These are phyloP conservation scores for Candida albicans DNA, from an alignment of 1,139 yeast genomes.

Conservation along the genomic window DNA sequence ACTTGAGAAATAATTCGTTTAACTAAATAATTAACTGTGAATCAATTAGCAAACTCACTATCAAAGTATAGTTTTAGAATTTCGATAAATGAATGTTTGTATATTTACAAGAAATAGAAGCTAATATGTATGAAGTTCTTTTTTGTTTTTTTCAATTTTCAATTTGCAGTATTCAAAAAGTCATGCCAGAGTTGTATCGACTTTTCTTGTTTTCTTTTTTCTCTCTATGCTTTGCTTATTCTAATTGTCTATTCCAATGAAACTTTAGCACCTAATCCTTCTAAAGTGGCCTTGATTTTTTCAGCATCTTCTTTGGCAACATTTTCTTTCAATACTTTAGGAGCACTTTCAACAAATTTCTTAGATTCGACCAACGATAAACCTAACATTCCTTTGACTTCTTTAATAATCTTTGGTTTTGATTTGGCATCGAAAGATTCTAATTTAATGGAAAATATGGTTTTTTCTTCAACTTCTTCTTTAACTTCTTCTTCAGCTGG, in stretches of 20 bases:
- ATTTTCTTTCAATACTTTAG: conserved; percentile 85
- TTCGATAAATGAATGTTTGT: neutral
- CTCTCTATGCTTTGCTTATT: neutral
- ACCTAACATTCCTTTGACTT: conserved; percentile 88
- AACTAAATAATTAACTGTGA: neutral
- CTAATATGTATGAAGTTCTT: conserved; percentile 4
- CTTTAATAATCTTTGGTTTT: conserved; percentile 97
- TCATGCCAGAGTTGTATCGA: conserved; percentile 12
- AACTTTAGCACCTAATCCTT: conserved; percentile 93
- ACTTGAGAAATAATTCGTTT: neutral
- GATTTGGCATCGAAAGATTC: conserved; percentile 93
- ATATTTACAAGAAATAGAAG: conserved; percentile 12
- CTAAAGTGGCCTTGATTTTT: conserved; percentile 88
- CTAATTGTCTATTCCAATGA: conserved; percentile 61
- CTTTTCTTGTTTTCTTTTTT: conserved; percentile 4
- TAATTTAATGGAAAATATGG: conserved; percentile 86
- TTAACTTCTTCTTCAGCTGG: conserved; percentile 68
- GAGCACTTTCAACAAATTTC: conserved; percentile 97
- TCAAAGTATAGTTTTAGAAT: neutral
- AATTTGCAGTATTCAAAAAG: neutral
- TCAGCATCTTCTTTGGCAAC: conserved; percentile 89
- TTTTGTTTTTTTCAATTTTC: conserved; percentile 1
- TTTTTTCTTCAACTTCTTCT: conserved; percentile 87
- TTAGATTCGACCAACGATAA: conserved; percentile 94
- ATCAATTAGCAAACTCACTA: too few species aligned